Base-by-base conservation (phyloP, 129 eudicot species). In the Calendula officinalis region DNA sequence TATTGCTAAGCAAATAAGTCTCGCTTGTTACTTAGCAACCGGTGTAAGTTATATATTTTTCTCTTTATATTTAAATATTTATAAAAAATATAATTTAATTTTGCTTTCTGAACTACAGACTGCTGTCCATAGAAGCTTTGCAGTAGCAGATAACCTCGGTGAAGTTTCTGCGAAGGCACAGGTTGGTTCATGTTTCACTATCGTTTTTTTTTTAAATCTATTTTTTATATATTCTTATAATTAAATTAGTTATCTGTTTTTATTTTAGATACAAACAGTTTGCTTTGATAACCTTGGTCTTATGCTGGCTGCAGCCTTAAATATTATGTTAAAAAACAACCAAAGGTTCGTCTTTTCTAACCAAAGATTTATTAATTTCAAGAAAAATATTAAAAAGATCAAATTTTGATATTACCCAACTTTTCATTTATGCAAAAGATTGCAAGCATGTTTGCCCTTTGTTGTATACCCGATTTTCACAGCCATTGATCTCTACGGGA, bases 81-180 rank as follows among this genome's bases (percentile, higher is more conserved):
- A 42, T 33, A 17, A 51, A 51, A 13, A 50, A 10, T 17, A 3
- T 3, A 1, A 14, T 15, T 17, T 3, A 7, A 17, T 32, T 16
- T 70, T 14, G 1, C 49, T 63, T 46, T 12, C 48, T 47, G 51
- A 65, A 66, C 66, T 68, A 5, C 86, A 91, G 98, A 70, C 94
- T 30, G 95, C 98, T 59, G 96, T 91, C 33, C 98, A 91, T 74
- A 76, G 94, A 73, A 87, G 98, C 75, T 91, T 91, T 79, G 98
- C 98, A 35, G 66, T 87, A 68, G 84, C 94, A 41, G 98, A 91
- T 77, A 91, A 91, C 73, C 76, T 91, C 43, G 98, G 98, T 72
- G 98, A 91, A 82, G 86, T 91, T 84, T 91, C 98, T 76, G 98
- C 98, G 44, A 91, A 91, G 66, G 81, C 88, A 66, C 98, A 91